Base-by-base conservation (phyloP, 176 grass and related monocot genomes). In the Lolium perenne region DNA sequence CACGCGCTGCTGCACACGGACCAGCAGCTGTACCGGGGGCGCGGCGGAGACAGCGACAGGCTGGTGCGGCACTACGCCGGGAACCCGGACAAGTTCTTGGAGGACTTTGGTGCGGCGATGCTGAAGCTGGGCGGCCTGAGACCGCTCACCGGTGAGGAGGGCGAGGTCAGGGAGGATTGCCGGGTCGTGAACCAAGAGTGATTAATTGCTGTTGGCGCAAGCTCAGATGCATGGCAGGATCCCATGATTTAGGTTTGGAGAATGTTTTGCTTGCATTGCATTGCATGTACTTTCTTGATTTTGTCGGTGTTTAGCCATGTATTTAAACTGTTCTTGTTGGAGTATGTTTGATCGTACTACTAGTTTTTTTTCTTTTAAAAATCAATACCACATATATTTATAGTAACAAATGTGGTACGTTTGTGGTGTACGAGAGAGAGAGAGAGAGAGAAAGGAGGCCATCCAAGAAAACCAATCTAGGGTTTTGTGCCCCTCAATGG, bases 151-250 rank as follows among this genome's bases (percentile, higher is more conserved):
- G 90, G 92, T 1, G 76, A 92, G 51, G 46, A 87, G 0, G 94
- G 92, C 13, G 77, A 97, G 88, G 58, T 97, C 86, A 85, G 94
- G 55, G 92, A 94, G 83, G 82, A 92, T 47, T 97, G 94, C 81
- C 22, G 90, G 63, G 80, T 92, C 58, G 83, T 97, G 8, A 97
- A 97, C 77, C 85, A 82, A 21, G 47, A 47, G 80, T 90, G 53
- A 74, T 35, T 0, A 7, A 48, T 23, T 4, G 0, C 7, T 5
- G 47, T 20, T 76, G 21, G 46, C 6, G 58, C 45, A 53, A 1
- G 48, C 5, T 38, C 25, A 4, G 32, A 17, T 7, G 6, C 29
- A 79, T 7, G 38, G 20, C 61, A 51, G 47, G 6, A 9, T 64
- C 45, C 11, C 64, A 40, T n/a, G 48, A 14, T 7, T 45, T 66